Evolutionary conservation across 1,284 basidiomycete genomes (phyloP), one percentile per base, ranked within the genome.

Genomic region (Somion occarium): DNA sequence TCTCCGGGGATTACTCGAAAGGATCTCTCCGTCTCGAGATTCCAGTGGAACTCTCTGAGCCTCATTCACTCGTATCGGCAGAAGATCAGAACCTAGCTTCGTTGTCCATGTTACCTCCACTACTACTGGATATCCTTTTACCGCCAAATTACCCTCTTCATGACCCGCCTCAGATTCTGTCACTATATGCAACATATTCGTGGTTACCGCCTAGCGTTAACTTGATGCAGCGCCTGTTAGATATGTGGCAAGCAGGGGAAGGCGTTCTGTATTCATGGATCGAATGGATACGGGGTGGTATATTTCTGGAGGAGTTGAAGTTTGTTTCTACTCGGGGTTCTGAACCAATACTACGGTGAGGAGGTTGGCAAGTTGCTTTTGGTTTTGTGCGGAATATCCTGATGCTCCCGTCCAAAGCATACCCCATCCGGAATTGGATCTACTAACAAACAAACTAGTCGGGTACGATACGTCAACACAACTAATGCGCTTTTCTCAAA

Each of bases 221-320:
- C 7, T 64, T 88, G 3, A 67, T 69, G 20, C 56, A 64, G 19
- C 61, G 62, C 18, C 66, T 90, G 43, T 54, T 67, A 25, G 69
- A 70, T 1, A 77, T 78, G 72, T 89, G 85, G 85, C 69, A 74
- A 39, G 67, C 75, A 20, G 79, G 78, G 7, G 79, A 85, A 51
- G 75, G 76, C 12, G 70, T 83, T 2, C 69, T 91, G 2, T 89
- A 83, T 59, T 71, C 68, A 38, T 88, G 86, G 85, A 73, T 88
- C 38, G 86, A 89, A 62, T 80, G 74, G 64, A 73, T 90, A 48
- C 76, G 80, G 19, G 79, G 73, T 20, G 87, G 82, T 9, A 77
- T 82, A 20, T 84, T 85, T 60, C 63, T 88, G 23, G 61, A 72
- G 2, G 59, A 62, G 30, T 50, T 76, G 5, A 66, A 61, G 15